Conservation (phyloP, 148 eudicot species). For the Bassia scoparia region DNA sequence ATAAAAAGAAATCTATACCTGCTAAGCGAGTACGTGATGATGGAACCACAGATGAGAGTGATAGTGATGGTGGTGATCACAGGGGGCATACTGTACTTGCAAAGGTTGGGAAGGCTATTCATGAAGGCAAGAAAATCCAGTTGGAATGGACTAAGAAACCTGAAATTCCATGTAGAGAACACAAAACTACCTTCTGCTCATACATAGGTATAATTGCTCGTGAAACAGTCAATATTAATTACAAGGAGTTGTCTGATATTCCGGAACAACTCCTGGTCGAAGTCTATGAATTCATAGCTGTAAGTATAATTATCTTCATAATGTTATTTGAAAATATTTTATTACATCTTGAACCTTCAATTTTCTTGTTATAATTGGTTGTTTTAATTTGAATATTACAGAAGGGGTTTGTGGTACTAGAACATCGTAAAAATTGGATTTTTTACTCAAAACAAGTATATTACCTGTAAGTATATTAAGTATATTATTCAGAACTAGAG, state of each 20-base stretch:
- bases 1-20: neutral
- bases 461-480: too few species aligned
- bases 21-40: neutral
- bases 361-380: too few species aligned
- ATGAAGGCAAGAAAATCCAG: neutral
- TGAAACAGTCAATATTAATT: neutral
- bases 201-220: slow-evolving; percentile 1
- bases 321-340: neutral
- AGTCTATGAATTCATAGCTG: neutral
- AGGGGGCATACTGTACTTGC: neutral
- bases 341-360: too few species aligned
- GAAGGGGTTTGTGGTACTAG: too few species aligned
- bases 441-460: too few species aligned
- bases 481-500: neutral
- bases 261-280: neutral
- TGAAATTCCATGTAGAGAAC: neutral
- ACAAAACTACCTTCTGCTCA: neutral
- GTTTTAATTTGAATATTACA: too few species aligned
- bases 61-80: neutral
- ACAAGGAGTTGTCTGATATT: neutral
- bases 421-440: too few species aligned
- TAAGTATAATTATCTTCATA: neutral
- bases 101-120: neutral
- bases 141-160: neutral
- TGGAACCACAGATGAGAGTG: neutral